Base-by-base conservation (phyloP, 345 rosid species). In the Sonneratia alba region DNA sequence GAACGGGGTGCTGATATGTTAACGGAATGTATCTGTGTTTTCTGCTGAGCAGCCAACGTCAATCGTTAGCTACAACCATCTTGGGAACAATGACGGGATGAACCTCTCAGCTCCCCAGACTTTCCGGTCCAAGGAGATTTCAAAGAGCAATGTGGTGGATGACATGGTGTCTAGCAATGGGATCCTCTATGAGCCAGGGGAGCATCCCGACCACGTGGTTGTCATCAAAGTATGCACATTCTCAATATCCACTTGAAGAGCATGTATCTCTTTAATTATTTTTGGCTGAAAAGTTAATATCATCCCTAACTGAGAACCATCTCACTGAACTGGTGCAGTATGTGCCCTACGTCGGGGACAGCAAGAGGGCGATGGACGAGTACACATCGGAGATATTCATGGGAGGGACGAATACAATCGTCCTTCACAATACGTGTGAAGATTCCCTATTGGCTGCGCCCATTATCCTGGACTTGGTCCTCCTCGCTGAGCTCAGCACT, bases 321-420 rank as follows among this genome's bases (percentile, higher is more conserved):
- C 42, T 36, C 36, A 38, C 22, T 66, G 3, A 34, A 34, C 32
- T 66, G 59, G 45, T 66, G 22, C 27, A 93, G 99, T 89, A 95
- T 77, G 97, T 95, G 78, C 97, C 97, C 2, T 92, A 86, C 76
- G 97, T 95, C 12, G 97, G 85, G 24, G 99, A 95, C 78, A 90
- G 97, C 89, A 91, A 95, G 91, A 87, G 97, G 71, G 99, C 99
- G 62, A 88, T 92, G 97, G 99, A 95, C 74, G 99, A 95, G 82
- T 95, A 92, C 84, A 90, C 96, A 47, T 95, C 99, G 48, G 99
- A 95, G 85, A 92, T 92, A 65, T 95, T 95, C 89, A 87, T 92
- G 97, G 99, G 99, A 72, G 99, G 99, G 47, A 83, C 72, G 79
- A 95, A 48, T 89, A 95, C 99, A 7, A 95, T 95, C 48, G 93